phyloP scores from a whole-genome alignment of 495 filamentous ascomycete genomes.

The Margaritispora aquatica region DNA sequence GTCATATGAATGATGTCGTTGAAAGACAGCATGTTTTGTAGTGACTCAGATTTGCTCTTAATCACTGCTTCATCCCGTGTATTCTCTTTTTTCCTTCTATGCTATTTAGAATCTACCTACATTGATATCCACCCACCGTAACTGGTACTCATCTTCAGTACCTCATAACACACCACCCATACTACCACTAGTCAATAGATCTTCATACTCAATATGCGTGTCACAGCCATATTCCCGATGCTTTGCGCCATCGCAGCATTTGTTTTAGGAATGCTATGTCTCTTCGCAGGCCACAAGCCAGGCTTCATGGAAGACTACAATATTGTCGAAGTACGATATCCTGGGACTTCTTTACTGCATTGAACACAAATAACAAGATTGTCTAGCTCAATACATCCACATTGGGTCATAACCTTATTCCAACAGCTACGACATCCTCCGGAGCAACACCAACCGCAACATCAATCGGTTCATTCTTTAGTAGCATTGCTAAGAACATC shows the following conservation, averaged over 20 bases:
- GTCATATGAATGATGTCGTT: conserved; percentile 14
- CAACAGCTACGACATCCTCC: conserved; percentile 20
- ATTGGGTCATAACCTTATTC: conserved; percentile 46
- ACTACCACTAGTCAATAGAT: not conserved
- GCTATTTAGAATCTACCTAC: no score
- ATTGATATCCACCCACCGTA: no score
- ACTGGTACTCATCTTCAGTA: no score
- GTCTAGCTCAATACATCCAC: conserved; percentile 57
- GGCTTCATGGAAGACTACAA: conserved; percentile 57
- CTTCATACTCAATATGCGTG: conserved; percentile 12
- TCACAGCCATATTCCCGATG: conserved; percentile 18
- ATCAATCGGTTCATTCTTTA: conserved; percentile 17
- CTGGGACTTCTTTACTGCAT: not conserved
- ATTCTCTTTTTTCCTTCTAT: no score
- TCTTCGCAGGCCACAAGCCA: conserved; percentile 61
- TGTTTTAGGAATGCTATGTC: conserved; percentile 59
- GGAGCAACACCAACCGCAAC: conserved; percentile 21
- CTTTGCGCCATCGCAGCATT: conserved; percentile 47
- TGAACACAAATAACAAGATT: conserved; percentile 6
- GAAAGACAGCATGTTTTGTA: not conserved
- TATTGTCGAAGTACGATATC: conserved; percentile 54
- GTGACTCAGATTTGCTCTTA: not conserved
- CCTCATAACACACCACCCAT: not conserved
- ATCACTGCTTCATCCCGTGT: not conserved
- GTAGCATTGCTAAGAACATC: conserved; percentile 29